A percentile compares a stretch with the other conserved stretches of the same genome.
phyloP scores from a whole-genome alignment of 495 filamentous ascomycete species.

The Hyphodiscus hymeniophilus region DNA sequence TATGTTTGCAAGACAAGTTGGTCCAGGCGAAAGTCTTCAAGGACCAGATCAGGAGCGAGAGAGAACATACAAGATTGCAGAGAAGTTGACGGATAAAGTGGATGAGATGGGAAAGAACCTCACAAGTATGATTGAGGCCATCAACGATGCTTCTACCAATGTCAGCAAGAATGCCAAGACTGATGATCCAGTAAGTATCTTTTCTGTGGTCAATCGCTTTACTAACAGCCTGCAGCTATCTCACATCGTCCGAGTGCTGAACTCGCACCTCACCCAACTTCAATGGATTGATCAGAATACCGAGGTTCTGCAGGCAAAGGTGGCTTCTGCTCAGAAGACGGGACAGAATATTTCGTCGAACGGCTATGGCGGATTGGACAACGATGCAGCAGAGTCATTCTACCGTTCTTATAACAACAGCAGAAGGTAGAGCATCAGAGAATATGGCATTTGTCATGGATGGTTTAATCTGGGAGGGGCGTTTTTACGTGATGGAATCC shows the following conservation, averaged over 20 bases:
- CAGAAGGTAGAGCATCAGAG: slow-evolving; percentile 33
- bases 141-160: slow-evolving; percentile 76
- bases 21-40: slow-evolving; percentile 59
- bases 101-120: slow-evolving; percentile 90
- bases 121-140: slow-evolving; percentile 92
- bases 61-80: slow-evolving; percentile 85
- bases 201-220: neutral
- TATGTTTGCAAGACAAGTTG: slow-evolving; percentile 63
- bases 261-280: slow-evolving; percentile 78
- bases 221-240: slow-evolving; percentile 54
- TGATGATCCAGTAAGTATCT: slow-evolving; percentile 89
- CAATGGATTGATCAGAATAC: slow-evolving; percentile 87
- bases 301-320: slow-evolving; percentile 68
- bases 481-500: slow-evolving; percentile 11
- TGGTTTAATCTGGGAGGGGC: slow-evolving; percentile 14
- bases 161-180: slow-evolving; percentile 81
- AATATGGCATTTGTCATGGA: slow-evolving; percentile 3
- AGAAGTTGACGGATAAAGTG: slow-evolving; percentile 78
- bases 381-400: slow-evolving; percentile 70
- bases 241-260: slow-evolving; percentile 88
- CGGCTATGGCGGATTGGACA: slow-evolving; percentile 45
- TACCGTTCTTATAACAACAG: slow-evolving; percentile 73
- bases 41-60: slow-evolving; percentile 92
- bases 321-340: slow-evolving; percentile 67
- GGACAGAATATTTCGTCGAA: slow-evolving; percentile 58